Evolutionary conservation across 1,284 basidiomycete genomes (phyloP).

Genomic region (Kwoniella shivajii): DNA sequence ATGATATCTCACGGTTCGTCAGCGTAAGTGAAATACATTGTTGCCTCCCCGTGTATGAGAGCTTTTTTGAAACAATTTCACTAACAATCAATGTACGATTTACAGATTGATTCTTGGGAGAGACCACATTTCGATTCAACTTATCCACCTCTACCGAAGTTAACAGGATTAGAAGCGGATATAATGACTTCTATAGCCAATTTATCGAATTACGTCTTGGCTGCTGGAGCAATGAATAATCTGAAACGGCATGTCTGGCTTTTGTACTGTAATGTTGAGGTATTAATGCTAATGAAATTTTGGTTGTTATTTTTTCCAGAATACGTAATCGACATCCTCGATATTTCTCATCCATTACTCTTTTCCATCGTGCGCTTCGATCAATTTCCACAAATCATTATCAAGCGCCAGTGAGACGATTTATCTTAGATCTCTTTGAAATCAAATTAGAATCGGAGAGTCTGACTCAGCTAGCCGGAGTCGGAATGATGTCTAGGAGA

Average conservation of each 20-base stretch:
- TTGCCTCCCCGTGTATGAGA: neutral
- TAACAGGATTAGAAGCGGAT: slow-evolving; percentile 75
- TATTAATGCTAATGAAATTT: neutral
- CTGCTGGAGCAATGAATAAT: slow-evolving; percentile 85
- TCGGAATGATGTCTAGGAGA: slow-evolving; percentile 25
- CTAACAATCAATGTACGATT: neutral
- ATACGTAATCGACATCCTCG: slow-evolving; percentile 70
- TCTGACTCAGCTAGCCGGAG: slow-evolving; percentile 31
- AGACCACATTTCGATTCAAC: slow-evolving; percentile 39
- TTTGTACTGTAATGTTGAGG: neutral
- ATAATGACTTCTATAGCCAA: slow-evolving; percentile 89
- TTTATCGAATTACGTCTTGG: slow-evolving; percentile 92
- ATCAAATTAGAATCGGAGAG: slow-evolving; percentile 61
- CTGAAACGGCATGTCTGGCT: slow-evolving; percentile 70
- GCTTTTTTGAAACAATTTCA: neutral
- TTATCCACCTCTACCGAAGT: slow-evolving; percentile 63
- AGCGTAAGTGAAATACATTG: too few relatives aligned
- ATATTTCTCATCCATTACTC: slow-evolving; percentile 73
- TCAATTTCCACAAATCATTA: slow-evolving; percentile 85
- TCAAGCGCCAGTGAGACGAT: slow-evolving; percentile 84
- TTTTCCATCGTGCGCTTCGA: slow-evolving; percentile 81
- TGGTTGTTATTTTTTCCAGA: slow-evolving; percentile 56
- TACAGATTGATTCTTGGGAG: slow-evolving; percentile 78
- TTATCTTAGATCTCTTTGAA: slow-evolving; percentile 90
- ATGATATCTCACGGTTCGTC: slow-evolving; percentile 76